phyloP scores from a whole-genome alignment of 768 basidiomycete genomes.

The Cystofilobasidium ferigula region DNA sequence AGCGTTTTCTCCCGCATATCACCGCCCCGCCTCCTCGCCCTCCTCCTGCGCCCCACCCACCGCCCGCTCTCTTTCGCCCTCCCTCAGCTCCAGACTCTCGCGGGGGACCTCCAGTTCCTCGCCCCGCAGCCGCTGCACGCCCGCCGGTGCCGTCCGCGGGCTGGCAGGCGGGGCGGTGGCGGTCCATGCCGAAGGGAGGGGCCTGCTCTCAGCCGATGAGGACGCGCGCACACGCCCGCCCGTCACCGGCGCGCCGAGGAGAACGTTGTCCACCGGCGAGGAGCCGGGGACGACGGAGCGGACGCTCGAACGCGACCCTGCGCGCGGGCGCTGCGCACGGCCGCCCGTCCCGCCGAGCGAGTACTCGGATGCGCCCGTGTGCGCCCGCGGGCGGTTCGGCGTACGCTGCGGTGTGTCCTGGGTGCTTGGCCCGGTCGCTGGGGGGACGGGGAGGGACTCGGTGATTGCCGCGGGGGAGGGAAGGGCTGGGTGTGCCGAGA shows the following conservation, averaged over 20 bases:
- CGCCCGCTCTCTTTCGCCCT: neutral
- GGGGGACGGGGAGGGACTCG: neutral
- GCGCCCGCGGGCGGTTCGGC: neutral
- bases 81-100: neutral
- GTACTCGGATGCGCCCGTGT: conserved; percentile 26
- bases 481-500: neutral
- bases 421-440: neutral
- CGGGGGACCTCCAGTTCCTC: neutral
- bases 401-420: neutral
- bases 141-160: neutral
- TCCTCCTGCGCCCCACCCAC: neutral
- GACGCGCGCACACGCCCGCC: no score
- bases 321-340: conserved; percentile 31
- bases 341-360: conserved; percentile 39
- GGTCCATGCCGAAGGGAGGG: no score
- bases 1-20: no score
- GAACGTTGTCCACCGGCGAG: neutral
- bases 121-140: neutral
- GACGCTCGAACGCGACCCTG: neutral
- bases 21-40: no score
- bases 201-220: no score
- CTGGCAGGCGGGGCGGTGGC: neutral
- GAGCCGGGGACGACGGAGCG: no score
- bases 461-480: neutral
- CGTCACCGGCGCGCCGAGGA: no score